Conservation (phyloP, 305 asterid species). For the Fraxinus albicans region DNA sequence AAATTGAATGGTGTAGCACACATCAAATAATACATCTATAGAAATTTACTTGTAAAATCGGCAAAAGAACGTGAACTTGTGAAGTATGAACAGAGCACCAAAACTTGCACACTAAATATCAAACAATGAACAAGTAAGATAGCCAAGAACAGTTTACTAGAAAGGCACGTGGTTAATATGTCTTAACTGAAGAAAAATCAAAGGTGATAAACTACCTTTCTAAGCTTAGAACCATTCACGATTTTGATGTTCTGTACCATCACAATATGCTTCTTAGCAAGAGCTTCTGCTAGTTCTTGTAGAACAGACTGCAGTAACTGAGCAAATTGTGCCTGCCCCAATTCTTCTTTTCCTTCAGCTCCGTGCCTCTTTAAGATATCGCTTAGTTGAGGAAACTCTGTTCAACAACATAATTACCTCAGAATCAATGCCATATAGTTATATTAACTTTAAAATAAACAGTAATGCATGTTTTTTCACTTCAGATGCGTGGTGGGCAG, state of each 20-base stretch:
- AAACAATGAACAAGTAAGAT: background rate
- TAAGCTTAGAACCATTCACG: conserved; percentile 51
- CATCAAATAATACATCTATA: background rate
- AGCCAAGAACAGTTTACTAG: background rate
- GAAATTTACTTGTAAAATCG: background rate
- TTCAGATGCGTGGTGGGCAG: background rate
- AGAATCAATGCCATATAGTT: background rate
- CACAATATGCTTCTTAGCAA: conserved; percentile 40
- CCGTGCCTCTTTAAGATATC: conserved; percentile 47
- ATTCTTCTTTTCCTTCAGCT: conserved; percentile 51
- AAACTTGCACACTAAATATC: background rate
- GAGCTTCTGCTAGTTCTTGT: conserved; percentile 59
- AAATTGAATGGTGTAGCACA: background rate
- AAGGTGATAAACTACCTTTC: conserved; percentile 40
- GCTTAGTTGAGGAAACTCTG: conserved; percentile 53
- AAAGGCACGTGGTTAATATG: background rate
- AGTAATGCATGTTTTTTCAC: background rate
- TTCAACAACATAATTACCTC: conserved; percentile 9
- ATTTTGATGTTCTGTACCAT: conserved; percentile 40
- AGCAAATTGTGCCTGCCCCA: conserved; percentile 68
- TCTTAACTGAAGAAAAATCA: conserved; percentile 18
- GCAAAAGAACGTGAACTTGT: background rate
- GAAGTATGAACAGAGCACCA: background rate
- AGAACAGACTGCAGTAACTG: conserved; percentile 53
- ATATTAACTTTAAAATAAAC: background rate